Evolutionary conservation across 108 stramenopile species (phyloP).

Genomic region (Cyclotella baltica): DNA sequence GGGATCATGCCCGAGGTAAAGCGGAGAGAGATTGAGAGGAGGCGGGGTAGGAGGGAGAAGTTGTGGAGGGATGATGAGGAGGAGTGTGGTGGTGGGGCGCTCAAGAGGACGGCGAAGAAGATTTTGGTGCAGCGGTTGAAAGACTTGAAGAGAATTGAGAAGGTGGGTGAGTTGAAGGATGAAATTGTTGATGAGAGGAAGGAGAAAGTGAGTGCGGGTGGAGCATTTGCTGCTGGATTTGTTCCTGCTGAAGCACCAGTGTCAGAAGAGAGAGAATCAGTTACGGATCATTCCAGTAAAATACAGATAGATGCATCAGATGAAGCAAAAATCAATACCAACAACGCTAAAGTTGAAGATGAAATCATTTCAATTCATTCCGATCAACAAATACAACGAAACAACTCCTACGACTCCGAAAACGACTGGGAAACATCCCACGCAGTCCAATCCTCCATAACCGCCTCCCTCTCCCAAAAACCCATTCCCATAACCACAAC

Average conservation of each 20-base stretch:
- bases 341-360: slow-evolving; percentile 21
- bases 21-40: slow-evolving; percentile 66
- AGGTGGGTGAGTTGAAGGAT: slow-evolving; percentile 19
- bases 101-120: slow-evolving; percentile 78
- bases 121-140: slow-evolving; percentile 72
- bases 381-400: slow-evolving; percentile 8
- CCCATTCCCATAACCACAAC: background rate
- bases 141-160: slow-evolving; percentile 46
- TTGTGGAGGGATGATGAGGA: slow-evolving; percentile 50
- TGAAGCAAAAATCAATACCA: slow-evolving; percentile 4
- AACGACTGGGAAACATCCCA: slow-evolving; percentile 56
- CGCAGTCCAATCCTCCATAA: slow-evolving; percentile 48
- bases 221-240: slow-evolving; percentile 77
- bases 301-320: slow-evolving; percentile 9
- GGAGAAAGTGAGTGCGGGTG: background rate
- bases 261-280: background rate
- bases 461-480: slow-evolving; percentile 33
- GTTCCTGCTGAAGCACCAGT: slow-evolving; percentile 43
- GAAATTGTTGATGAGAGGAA: slow-evolving; percentile 11
- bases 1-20: slow-evolving; percentile 94
- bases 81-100: slow-evolving; percentile 41
- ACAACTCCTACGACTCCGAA: slow-evolving; percentile 33
- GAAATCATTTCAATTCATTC: slow-evolving; percentile 27
- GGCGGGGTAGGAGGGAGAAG: slow-evolving; percentile 74
- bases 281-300: background rate